Percentiles rank a stretch among this genome's conserved stretches.
Conservation (phyloP, 2,329 filamentous ascomycete species). For the Colletotrichum falcatum region DNA sequence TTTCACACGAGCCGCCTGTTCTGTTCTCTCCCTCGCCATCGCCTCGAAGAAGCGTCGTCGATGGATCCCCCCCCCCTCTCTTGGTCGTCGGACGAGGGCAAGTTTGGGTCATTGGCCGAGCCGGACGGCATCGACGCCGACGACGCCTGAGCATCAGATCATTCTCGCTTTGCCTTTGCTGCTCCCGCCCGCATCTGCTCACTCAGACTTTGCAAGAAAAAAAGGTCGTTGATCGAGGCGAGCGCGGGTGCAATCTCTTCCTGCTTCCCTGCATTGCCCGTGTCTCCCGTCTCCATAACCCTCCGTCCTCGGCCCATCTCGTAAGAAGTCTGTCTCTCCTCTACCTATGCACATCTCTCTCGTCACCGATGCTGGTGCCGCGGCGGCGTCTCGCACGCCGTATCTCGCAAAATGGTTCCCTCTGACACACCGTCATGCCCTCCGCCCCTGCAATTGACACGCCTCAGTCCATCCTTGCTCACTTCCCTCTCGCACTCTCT, state of each 20-base stretch:
- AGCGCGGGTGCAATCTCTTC: conserved; percentile 4
- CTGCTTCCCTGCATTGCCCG: conserved; percentile 21
- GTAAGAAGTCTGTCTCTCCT: background rate
- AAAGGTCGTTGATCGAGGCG: too few species aligned
- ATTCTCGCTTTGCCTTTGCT: conserved; percentile 21
- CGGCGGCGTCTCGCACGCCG: conserved; percentile 7
- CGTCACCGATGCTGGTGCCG: background rate
- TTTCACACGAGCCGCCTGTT: conserved; percentile 16
- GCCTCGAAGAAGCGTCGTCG: conserved; percentile 8
- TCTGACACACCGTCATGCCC: background rate
- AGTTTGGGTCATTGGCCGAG: background rate
- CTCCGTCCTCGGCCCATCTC: conserved; percentile 22
- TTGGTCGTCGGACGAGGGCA: too few species aligned
- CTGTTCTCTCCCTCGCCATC: conserved; percentile 24
- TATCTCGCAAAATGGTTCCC: conserved; percentile 18
- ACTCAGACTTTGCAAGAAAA: too few species aligned
- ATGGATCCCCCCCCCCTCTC: too few species aligned
- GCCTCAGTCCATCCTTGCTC: conserved; percentile 31
- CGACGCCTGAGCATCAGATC: conserved; percentile 21
- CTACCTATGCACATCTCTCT: background rate
- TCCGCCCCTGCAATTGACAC: conserved; percentile 2
- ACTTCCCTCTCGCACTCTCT: conserved; percentile 21
- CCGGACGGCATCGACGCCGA: conserved; percentile 16
- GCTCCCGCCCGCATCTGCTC: background rate
- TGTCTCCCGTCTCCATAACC: conserved; percentile 26